Evolutionary conservation across 2,329 filamentous ascomycete genomes (phyloP).

Genomic region (Botrytis paeoniae): DNA sequence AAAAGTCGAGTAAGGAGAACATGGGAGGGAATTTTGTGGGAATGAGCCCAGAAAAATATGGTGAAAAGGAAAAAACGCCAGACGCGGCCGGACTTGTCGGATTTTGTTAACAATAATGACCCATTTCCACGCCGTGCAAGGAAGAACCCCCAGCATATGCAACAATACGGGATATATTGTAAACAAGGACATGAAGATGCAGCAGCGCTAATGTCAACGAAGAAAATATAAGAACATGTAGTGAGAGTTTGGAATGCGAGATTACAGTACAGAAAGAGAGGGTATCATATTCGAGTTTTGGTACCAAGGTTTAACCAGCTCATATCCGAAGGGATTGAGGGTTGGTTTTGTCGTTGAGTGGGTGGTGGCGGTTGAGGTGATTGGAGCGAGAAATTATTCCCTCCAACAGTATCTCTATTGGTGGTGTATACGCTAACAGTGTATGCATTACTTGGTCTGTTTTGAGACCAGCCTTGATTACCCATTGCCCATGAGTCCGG

Average conservation of each 20-base stretch:
- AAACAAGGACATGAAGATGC: slow-evolving; percentile 10
- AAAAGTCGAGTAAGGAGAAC: slow-evolving; percentile 5
- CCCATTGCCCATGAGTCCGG: slow-evolving; percentile 32
- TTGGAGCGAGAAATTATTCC: slow-evolving; percentile 28
- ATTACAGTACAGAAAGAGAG: slow-evolving; percentile 14
- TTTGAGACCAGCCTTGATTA: slow-evolving; percentile 48
- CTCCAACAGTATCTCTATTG: slow-evolving; percentile 35
- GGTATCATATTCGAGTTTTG: slow-evolving; percentile 28
- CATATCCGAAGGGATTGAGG: slow-evolving; percentile 55
- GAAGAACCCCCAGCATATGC: slow-evolving; percentile 13
- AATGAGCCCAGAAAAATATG: background rate
- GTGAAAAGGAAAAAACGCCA: background rate
- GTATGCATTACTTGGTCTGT: slow-evolving; percentile 53
- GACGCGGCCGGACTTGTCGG: background rate
- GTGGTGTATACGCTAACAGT: slow-evolving; percentile 46
- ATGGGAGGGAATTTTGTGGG: slow-evolving; percentile 8
- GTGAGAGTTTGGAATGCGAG: slow-evolving; percentile 10
- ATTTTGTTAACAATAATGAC: background rate
- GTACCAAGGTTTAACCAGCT: slow-evolving; percentile 72
- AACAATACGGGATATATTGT: slow-evolving; percentile 16
- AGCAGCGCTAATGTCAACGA: slow-evolving; percentile 13
- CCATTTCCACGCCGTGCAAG: slow-evolving; percentile 11
- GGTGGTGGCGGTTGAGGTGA: slow-evolving; percentile 25
- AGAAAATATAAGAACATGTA: slow-evolving; percentile 13
- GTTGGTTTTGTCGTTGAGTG: slow-evolving; percentile 18